Conservation (phyloP, 495 filamentous ascomycete genomes). For the Lasiosphaeriaceae sp. region DNA sequence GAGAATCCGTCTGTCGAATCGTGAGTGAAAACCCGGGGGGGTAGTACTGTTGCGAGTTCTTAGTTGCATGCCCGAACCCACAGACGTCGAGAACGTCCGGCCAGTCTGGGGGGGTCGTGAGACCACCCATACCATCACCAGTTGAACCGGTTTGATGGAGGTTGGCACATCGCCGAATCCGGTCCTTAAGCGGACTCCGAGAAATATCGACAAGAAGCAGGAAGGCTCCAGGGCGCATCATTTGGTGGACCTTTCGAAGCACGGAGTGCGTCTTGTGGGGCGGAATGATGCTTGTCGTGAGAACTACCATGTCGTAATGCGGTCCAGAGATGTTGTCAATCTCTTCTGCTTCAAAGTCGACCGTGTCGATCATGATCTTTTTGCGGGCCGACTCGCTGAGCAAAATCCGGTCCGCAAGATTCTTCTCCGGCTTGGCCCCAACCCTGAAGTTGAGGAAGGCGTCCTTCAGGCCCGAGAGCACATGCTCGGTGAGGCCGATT, state of each 20-base stretch:
- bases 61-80: conserved; percentile 26
- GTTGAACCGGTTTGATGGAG: neutral
- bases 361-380: conserved; percentile 17
- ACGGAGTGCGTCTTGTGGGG: neutral
- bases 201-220: conserved; percentile 33
- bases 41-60: conserved; percentile 27
- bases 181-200: conserved; percentile 15
- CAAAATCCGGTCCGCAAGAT: conserved; percentile 10
- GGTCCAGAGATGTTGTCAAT: neutral
- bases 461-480: conserved; percentile 28
- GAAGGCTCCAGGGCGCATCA: conserved; percentile 41
- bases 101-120: conserved; percentile 29
- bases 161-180: conserved; percentile 14
- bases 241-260: conserved; percentile 20
- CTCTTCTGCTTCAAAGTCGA: conserved; percentile 23
- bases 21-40: conserved; percentile 29
- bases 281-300: conserved; percentile 31
- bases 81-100: conserved; percentile 30
- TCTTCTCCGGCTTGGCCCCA: conserved; percentile 15
- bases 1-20: conserved; percentile 31
- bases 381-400: conserved; percentile 6
- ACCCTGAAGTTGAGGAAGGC: conserved; percentile 33
- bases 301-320: conserved; percentile 35
- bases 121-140: neutral
- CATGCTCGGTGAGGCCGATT: conserved; percentile 23